Evolutionary conservation across 2,329 filamentous ascomycete species (phyloP).

Genomic region (Colletotrichum gloeosporioides): DNA sequence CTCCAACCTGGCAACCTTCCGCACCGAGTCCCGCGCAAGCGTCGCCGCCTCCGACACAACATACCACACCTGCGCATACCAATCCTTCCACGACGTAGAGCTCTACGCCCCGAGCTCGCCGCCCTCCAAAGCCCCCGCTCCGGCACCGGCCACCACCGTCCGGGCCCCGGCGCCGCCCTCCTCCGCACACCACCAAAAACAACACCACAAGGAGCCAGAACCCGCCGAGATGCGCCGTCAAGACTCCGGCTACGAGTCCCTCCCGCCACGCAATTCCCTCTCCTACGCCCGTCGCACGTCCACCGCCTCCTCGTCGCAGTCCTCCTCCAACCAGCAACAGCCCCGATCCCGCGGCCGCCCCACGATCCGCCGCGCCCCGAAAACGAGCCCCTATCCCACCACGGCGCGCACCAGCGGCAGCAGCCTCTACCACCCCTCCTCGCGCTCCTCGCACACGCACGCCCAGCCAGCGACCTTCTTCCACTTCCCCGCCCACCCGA

Average conservation of each 20-base stretch:
- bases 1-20: constrained; percentile 22
- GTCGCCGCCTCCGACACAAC: constrained; percentile 53
- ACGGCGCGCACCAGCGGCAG: constrained; percentile 9
- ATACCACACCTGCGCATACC: constrained; percentile 38
- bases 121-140: constrained; percentile 23
- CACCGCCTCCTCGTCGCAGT: constrained; percentile 30
- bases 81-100: constrained; percentile 59
- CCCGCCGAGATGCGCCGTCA: constrained; percentile 55
- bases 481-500: constrained; percentile 48
- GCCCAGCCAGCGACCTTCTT: constrained; percentile 47
- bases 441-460: constrained; percentile 1
- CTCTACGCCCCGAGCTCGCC: constrained; percentile 45
- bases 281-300: constrained; percentile 39
- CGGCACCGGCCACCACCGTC: constrained; percentile 3
- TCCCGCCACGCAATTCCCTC: constrained; percentile 43
- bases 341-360: constrained; percentile 44
- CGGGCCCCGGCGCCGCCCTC: constrained; percentile 10
- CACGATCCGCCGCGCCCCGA: constrained; percentile 44
- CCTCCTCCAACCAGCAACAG: constrained; percentile 28
- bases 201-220: constrained; percentile 26
- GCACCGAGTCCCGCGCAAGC: constrained; percentile 43
- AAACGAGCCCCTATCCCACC: constrained; percentile 35
- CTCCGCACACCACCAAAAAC: constrained; percentile 7
- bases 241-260: constrained; percentile 65
- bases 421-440: constrained; percentile 15